Base-by-base conservation (phyloP, 495 filamentous ascomycete genomes). In the Penicillium bialowiezense region DNA sequence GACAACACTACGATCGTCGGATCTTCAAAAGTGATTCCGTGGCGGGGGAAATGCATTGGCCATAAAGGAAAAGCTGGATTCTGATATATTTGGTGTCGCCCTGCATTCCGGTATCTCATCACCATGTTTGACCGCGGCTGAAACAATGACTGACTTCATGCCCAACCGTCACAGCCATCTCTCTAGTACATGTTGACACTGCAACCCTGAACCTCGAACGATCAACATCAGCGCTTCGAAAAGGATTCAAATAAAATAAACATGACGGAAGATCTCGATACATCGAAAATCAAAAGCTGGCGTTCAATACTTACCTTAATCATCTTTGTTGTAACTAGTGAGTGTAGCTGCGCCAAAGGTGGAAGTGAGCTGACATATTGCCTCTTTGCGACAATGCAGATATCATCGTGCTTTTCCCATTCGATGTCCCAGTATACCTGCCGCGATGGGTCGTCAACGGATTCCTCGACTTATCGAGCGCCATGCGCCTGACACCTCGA, bases 371-470 rank as follows among this genome's bases (percentile, higher is more conserved):
- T 48, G 36, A 46, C 50, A 24, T 26, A 41, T 37, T 29, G 17
- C 36, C 42, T n/a, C 43, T 43, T 36, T 33, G 7, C 34, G 10
- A n/a, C 28, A n/a, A 33, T 2, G 23, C 50, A 84, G 82, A 87
- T 68, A 67, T 85, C 40, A 65, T 77, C 23, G 83, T 87, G 10
- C 72, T 87, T 31, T 84, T 82, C 41, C 83, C 83, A 3, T 85
- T 83, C 42, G 73, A 81, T 54, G 65, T 86, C 10, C 80, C 81
- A 3, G 53, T 85, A 7, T 75, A 66, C 50, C 24, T 85, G 7
- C 83, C 83, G 13, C 67, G 75, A 42, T 48, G 28, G 41, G 41
- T 84, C 10, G 67, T 32, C 38, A 62, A 80, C 51, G 66, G 49
- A 47, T 37, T 76, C 28, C 41, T 73, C 20, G 62, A 78, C 55